Evolutionary conservation across 495 filamentous ascomycete genomes (phyloP), one percentile per base, ranked within the genome.

Genomic region (Podospora sp.): DNA sequence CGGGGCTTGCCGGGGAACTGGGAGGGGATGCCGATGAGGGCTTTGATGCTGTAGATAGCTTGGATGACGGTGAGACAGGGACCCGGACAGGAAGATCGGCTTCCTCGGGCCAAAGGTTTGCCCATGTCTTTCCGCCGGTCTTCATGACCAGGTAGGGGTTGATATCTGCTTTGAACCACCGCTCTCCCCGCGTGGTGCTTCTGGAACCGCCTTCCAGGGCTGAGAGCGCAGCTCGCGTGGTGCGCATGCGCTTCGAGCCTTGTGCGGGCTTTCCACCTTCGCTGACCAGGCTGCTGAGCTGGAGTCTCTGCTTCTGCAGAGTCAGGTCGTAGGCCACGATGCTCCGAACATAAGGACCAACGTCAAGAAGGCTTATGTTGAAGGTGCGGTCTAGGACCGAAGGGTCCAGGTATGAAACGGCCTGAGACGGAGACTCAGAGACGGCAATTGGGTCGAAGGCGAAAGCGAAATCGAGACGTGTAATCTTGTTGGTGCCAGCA

Each of bases 121-220:
- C 80, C 92, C 92, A 95, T 6, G 80, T 83, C 50, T 79, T 75
- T 7, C 87, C 87, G 0, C 87, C 92, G 1, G 93, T 94, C 46
- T 76, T 79, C 71, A 92, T 81, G 1, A 96, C 86, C 33, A 84
- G 72, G 8, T 80, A 74, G 8, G 87, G 81, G 68, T 94, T 90
- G 12, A 90, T 75, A 6, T 87, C 82, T 24, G 81, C 81, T n/a
- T 85, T 82, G 75, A 97, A 94, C 87, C 93, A 97, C 60, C 85
- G 84, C 75, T 95, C 92, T 61, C 85, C 87, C 57, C 92, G 85
- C 20, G 87, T 92, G 1, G 82, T 87, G 46, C 87, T 85, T 70
- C 95, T 87, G 53, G 83, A 83, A 0, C 92, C 89, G 20, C 93
- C 94, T 71, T 96, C 93, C 0, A 94, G 81, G 0, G 94, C 96